Base-by-base conservation (phyloP, 2,329 filamentous ascomycete species). In the Eutypella sp. region DNA sequence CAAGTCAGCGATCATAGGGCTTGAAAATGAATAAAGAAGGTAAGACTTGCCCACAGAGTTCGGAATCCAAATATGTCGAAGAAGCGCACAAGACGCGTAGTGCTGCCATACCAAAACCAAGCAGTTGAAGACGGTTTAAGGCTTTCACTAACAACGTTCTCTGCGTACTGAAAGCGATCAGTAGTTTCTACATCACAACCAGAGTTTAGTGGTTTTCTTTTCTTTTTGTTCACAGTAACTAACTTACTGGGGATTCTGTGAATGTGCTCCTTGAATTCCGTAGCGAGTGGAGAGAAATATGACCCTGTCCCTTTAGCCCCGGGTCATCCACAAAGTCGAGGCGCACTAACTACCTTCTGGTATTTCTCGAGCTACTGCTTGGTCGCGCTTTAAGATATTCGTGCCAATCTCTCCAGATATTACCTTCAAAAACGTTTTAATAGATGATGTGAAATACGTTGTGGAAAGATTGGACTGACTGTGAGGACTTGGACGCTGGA, bases 331-430 rank as follows among this genome's bases (percentile, higher is more conserved):
- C 23, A 25, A 29, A 15, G 40, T 29, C 7, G 13, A 29, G 13
- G 7, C 25, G 25, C 7, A 25, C 1, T 13, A 34, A n/a, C 19
- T 23, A 57, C 57, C 52, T 44, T 50, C 39, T 7, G 59, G 59
- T 3, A 62, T 29, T 24, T 41, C 19, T 19, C 58, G 39, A 20
- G 49, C 5, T 1, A 9, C 11, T n/a, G n/a, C n/a, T n/a, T n/a
- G n/a, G 29, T 61, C 59, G 2, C 27, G 50, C 19, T 56, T 56
- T 3, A 61, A 46, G 22, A 63, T 57, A 33, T 63, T 62, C 1
- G 59, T 62, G 1, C 52, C 41, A 1, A 63, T 40, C 45, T 63
- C 57, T 1, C 60, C 60, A 0, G 55, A 57, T 4, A 62, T 61
- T 4, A 62, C 29, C 48, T 60, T 29, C 8, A 13, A 8, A 29